Evolutionary conservation across 495 filamentous ascomycete species (phyloP), one percentile per base, ranked within the genome.

Genomic region (Penicillium riverlandense): DNA sequence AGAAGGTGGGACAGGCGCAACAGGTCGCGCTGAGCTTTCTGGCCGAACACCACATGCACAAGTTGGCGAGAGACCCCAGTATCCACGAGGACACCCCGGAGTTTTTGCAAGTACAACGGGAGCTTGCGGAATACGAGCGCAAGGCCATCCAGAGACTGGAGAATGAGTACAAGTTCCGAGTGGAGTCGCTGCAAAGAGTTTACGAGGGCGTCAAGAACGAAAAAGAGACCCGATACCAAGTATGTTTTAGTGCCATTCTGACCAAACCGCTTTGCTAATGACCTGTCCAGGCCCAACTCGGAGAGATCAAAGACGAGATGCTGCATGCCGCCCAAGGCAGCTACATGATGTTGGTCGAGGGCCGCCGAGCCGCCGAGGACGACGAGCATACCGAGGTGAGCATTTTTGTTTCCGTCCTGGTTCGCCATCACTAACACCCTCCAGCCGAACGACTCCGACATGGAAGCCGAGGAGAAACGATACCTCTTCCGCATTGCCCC

Each of bases 311-410:
- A 41, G 62, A 67, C 1, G 70, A 73, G 31, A 62, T 65, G 50
- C 51, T 67, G 11, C 46, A 56, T 36, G 60, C 67, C 3, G 61
- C 60, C 11, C 58, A 63, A 22, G 70, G 70, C 15, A 67, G 67
- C 6, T 66, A 65, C 41, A 71, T 73, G 62, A 54, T 58, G 6
- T 49, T 69, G 36, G 61, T 71, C 27, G 48, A 56, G 44, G 65
- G 66, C 13, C 63, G 57, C 12, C 59, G 58, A 28, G 65, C 59
- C n/a, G 70, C 65, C 4, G 70, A 71, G 40, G 70, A 73, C 41
- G 70, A 73, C 44, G 67, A 73, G 40, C 70, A 73, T 43, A 73
- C 70, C 6, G 70, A 73, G 56, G 68, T 67, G 51, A 47, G 53
- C 7, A 41, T 35, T 44, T 31, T 31, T 22, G 22, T 3, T 22